These are phyloP conservation scores for Skeletonema costatum DNA, from an alignment of 108 stramenopile genomes.

Conservation along the genomic window DNA sequence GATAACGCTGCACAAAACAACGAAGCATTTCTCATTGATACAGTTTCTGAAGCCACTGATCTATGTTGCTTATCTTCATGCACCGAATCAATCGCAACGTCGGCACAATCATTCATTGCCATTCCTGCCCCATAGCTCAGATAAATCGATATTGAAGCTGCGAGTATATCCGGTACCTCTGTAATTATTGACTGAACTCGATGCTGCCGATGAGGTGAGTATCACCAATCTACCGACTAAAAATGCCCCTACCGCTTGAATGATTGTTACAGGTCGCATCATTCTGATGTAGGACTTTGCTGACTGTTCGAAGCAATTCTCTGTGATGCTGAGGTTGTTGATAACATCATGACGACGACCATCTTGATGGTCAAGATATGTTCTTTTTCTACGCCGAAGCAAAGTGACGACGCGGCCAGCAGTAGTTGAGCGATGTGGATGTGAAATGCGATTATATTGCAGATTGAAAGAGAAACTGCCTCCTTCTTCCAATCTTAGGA, in stretches of 20 bases:
- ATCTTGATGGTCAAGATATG: background rate
- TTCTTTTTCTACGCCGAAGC: background rate
- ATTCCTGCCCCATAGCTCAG: conserved; percentile 41
- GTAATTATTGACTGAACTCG: background rate
- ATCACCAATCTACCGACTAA: conserved; percentile 30
- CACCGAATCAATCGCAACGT: conserved; percentile 11
- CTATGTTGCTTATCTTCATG: conserved; percentile 13
- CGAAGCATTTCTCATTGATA: conserved; percentile 12
- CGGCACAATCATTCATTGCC: conserved; percentile 42
- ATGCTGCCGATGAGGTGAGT: conserved; percentile 1
- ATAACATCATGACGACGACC: background rate
- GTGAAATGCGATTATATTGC: background rate
- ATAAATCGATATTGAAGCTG: conserved; percentile 30
- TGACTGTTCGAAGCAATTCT: background rate
- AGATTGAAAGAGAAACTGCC: background rate
- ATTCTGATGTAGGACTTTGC: conserved; percentile 4
- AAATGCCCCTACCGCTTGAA: conserved; percentile 40
- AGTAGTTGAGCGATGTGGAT: background rate
- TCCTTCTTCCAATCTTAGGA: background rate
- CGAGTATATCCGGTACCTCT: background rate
- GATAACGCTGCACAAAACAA: conserved; percentile 16
- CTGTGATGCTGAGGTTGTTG: background rate
- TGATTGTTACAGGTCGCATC: conserved; percentile 36
- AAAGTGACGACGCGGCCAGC: background rate
- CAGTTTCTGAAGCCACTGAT: conserved; percentile 10